Conservation (phyloP, 2,329 filamentous ascomycete species). For the Rhinocladiella mackenziei region DNA sequence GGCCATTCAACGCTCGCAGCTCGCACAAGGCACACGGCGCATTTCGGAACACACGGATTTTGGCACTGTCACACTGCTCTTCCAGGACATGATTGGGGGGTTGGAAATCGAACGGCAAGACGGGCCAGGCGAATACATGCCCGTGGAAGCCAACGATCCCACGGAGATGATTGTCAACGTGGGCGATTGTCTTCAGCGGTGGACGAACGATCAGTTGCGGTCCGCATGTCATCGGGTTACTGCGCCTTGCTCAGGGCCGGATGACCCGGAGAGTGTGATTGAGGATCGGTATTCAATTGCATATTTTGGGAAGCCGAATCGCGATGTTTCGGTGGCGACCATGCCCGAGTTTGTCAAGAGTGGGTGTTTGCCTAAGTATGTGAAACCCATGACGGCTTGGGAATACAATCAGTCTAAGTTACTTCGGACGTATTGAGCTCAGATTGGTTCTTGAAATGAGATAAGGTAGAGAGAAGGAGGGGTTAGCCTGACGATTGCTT, state of each 20-base stretch:
- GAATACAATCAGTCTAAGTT: too few relatives aligned
- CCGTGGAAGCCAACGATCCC: background rate
- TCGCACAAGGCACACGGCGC: background rate
- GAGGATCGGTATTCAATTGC: background rate
- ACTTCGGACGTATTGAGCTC: too few relatives aligned
- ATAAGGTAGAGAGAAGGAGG: too few relatives aligned
- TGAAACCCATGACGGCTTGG: too few relatives aligned
- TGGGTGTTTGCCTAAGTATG: too few relatives aligned
- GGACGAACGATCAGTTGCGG: background rate
- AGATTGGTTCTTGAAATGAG: too few relatives aligned
- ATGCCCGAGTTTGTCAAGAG: too few relatives aligned
- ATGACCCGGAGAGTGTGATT: background rate
- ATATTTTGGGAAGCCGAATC: background rate
- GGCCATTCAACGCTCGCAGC: background rate
- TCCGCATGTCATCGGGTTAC: background rate
- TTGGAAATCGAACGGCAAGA: background rate
- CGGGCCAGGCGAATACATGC: background rate
- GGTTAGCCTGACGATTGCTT: too few relatives aligned
- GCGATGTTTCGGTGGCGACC: background rate
- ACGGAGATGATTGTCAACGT: background rate
- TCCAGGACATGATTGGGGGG: background rate
- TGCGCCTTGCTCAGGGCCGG: background rate
- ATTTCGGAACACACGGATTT: background rate
- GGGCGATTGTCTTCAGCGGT: background rate
- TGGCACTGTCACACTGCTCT: background rate